Evolutionary conservation across 352 stramenopile species (phyloP).

Genomic region (Globisporangium nagaii): DNA sequence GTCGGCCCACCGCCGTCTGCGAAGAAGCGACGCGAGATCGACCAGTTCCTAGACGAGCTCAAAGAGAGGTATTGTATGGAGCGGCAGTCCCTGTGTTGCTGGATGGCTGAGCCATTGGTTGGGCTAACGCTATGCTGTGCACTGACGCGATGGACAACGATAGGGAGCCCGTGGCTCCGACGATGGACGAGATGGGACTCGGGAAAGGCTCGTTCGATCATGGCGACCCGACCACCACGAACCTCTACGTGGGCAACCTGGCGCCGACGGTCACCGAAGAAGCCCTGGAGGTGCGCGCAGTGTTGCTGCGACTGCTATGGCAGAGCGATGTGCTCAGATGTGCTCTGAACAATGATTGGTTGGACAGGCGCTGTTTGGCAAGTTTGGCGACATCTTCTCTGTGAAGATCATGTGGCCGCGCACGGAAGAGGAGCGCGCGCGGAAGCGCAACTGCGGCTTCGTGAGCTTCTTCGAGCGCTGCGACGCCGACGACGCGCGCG

Average conservation of each 20-base stretch:
- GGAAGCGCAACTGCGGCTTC: slow-evolving; percentile 92
- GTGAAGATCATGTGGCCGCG: slow-evolving; percentile 99
- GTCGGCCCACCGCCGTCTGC: slow-evolving; percentile 4
- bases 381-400: slow-evolving; percentile 91
- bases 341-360: background rate
- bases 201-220: slow-evolving; percentile 78
- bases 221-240: slow-evolving; percentile 86
- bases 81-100: background rate
- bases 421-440: slow-evolving; percentile 88
- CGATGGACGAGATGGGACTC: slow-evolving; percentile 8
- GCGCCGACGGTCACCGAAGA: slow-evolving; percentile 91
- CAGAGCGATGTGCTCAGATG: no score
- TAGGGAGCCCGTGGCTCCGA: slow-evolving; percentile 13
- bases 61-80: slow-evolving; percentile 48
- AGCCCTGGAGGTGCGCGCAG: slow-evolving; percentile 47
- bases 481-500: slow-evolving; percentile 80
- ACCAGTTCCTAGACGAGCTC: slow-evolving; percentile 87
- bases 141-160: background rate
- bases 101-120: no score
- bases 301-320: no score
- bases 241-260: slow-evolving; percentile 94
- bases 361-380: slow-evolving; percentile 68
- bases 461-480: slow-evolving; percentile 90
- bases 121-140: background rate
- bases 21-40: slow-evolving; percentile 75